Evolutionary conservation across 2,329 filamentous ascomycete genomes (phyloP), one percentile per base, ranked within the genome.

Genomic region (Mollisiaceae sp.): DNA sequence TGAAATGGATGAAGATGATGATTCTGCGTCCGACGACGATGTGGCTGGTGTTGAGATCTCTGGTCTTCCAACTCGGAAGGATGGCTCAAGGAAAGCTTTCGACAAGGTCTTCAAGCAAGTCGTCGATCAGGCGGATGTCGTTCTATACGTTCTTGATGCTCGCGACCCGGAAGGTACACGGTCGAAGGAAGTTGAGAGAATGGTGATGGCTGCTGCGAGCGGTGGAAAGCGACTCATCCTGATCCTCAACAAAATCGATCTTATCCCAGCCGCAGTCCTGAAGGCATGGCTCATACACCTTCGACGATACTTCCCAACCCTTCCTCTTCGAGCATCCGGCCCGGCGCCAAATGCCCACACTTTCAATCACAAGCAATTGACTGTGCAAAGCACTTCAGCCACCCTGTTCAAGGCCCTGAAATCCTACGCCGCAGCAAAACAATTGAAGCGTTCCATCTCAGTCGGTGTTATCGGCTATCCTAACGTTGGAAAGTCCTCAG

Each of bases 61-160:
- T 22, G 82, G 82, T 18, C 79, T 84, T 59, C 83, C 85, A 8
- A 85, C 86, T 2, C 73, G 71, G 66, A 79, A 77, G 74, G 88
- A 91, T 68, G 85, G 84, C 56, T 97, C 94, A 60, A 87, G 93
- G 74, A 92, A 89, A 79, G 92, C 93, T 62, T 97, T 94, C 79
- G 93, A 97, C 85, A 97, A 97, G 83, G 89, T 96, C 73, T 97
- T 97, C 85, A 97, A 97, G 83, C 87, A 92, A 75, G 93, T 97
- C 18, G 89, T 97, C 39, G 92, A 96, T 68, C 87, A 91, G 68
- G 91, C 94, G 59, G 94, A 97, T 76, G 93, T 97, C 35, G 85
- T 97, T 41, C 87, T 97, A 60, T 97, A 97, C 79, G 93, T 97
- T 59, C 87, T 97, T 64, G 94, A 97, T 75, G 94, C 94, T 62